Base-by-base conservation (phyloP, 352 stramenopile genomes). In the Phytopythium ostracodes region DNA sequence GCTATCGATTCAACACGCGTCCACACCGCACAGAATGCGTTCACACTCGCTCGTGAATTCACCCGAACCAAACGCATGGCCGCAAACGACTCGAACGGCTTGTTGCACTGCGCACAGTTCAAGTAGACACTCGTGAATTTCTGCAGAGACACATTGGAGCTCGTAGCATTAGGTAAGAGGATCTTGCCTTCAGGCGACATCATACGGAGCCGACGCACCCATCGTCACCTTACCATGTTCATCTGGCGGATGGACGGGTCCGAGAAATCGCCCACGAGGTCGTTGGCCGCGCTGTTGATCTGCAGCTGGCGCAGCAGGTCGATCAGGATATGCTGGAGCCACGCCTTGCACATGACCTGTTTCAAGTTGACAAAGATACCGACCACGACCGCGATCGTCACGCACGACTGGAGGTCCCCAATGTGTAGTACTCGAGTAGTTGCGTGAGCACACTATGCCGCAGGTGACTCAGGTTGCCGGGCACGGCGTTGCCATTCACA, bases 221-320 rank as follows among this genome's bases (percentile, higher is more conserved):
- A n/a, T n/a, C n/a, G n/a, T n/a, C n/a, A n/a, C n/a, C 72, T 31
- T 75, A 94, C 87, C 87, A 94, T 92, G 54, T 96, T 96, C 84
- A 95, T 94, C 63, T 95, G 85, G n/a, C 88, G 81, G 63, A 97
- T 96, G 1, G 85, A 92, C 29, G 75, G 70, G 61, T 96, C 88
- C 1, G 85, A 77, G 57, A 84, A 96, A 62, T 91, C 85, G 4
- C 79, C 65, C 22, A 97, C 86, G n/a, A 96, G 64, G 42, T 96
- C 78, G 60, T 96, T 96, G 17, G 89, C 89, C 15, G 86, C 84
- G 14, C 87, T 84, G 63, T 92, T 96, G 54, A 96, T 89, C n/a
- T 78, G 86, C 27, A 96, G 61, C 49, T 94, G 85, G 60, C 94
- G 87, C 8, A 94, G 75, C 27, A 96, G 64, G 62, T 96, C 87